Evolutionary conservation across 2,329 filamentous ascomycete genomes (phyloP).

Genomic region (Sarocladium strictum): DNA sequence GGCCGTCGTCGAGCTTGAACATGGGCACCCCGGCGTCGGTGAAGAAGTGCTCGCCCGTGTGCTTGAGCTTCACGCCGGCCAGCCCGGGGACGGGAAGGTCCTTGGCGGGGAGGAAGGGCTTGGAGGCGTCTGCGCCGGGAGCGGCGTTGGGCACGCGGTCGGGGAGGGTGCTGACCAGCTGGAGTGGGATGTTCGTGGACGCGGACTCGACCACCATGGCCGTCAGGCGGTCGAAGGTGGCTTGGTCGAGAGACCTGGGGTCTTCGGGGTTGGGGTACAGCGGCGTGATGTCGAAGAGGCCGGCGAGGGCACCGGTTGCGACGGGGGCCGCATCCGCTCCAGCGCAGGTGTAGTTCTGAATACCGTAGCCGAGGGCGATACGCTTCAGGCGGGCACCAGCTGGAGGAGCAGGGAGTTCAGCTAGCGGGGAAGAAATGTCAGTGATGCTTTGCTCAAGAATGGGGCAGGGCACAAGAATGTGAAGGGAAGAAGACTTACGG

Average conservation of each 20-base stretch:
- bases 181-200: slow-evolving; percentile 39
- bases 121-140: slow-evolving; percentile 36
- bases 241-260: slow-evolving; percentile 28
- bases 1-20: slow-evolving; percentile 49
- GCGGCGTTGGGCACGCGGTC: slow-evolving; percentile 22
- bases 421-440: not conserved
- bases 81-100: slow-evolving; percentile 29
- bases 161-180: slow-evolving; percentile 28
- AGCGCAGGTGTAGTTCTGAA: slow-evolving; percentile 65
- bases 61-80: slow-evolving; percentile 29
- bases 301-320: slow-evolving; percentile 50
- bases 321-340: slow-evolving; percentile 26
- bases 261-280: slow-evolving; percentile 41
- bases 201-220: slow-evolving; percentile 29
- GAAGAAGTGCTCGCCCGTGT: slow-evolving; percentile 64
- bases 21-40: slow-evolving; percentile 45
- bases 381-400: slow-evolving; percentile 37
- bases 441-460: not conserved
- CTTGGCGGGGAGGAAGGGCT: slow-evolving; percentile 33
- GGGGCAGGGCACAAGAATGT: too few relatives aligned
- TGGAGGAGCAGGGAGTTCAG: slow-evolving; percentile 38
- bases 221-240: slow-evolving; percentile 35
- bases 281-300: slow-evolving; percentile 50
- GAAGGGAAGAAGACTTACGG: slow-evolving; percentile 23
- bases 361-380: slow-evolving; percentile 57